Percentiles rank a stretch among this genome's conserved stretches.
Evolutionary conservation across 495 filamentous ascomycete species (phyloP).

Genomic region (Lasiosphaeria ovina): DNA sequence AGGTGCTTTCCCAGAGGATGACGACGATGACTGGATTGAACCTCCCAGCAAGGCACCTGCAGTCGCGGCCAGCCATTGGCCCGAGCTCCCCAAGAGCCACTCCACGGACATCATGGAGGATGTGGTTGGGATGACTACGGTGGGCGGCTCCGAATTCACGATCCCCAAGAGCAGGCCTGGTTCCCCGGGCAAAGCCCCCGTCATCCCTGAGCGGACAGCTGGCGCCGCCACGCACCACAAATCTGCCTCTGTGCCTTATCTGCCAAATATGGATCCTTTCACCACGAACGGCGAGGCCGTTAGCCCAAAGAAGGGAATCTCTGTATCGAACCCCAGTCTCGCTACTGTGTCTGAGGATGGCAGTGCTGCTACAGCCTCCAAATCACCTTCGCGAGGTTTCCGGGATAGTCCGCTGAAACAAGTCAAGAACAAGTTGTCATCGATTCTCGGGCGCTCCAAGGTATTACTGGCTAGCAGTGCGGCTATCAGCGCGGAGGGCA

Average conservation of each 20-base stretch:
- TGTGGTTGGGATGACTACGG: constrained; percentile 44
- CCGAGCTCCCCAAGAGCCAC: constrained; percentile 54
- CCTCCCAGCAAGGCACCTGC: constrained; percentile 43
- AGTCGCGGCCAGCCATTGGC: constrained; percentile 37
- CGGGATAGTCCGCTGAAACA: constrained; percentile 79
- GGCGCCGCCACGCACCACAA: constrained; percentile 47
- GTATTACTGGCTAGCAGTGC: constrained; percentile 80
- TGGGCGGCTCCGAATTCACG: constrained; percentile 39
- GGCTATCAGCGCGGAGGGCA: constrained; percentile 72
- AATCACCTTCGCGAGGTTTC: constrained; percentile 66
- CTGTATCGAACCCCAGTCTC: constrained; percentile 59
- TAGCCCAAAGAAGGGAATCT: constrained; percentile 59
- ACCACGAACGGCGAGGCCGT: constrained; percentile 33
- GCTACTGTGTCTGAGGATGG: constrained; percentile 39
- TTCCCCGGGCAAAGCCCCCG: constrained; percentile 41
- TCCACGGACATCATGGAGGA: constrained; percentile 60
- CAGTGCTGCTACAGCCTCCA: constrained; percentile 61
- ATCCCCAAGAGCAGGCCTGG: constrained; percentile 37
- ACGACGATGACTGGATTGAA: constrained; percentile 85
- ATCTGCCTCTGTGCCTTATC: constrained; percentile 54
- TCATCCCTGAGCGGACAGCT: constrained; percentile 32
- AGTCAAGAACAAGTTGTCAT: constrained; percentile 83
- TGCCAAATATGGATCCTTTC: constrained; percentile 47
- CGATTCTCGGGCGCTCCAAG: constrained; percentile 81
- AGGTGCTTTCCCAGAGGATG: constrained; percentile 58